Conservation (phyloP, 2,329 filamentous ascomycete species). For the Pseudopyrenochaeta lycopersici region DNA sequence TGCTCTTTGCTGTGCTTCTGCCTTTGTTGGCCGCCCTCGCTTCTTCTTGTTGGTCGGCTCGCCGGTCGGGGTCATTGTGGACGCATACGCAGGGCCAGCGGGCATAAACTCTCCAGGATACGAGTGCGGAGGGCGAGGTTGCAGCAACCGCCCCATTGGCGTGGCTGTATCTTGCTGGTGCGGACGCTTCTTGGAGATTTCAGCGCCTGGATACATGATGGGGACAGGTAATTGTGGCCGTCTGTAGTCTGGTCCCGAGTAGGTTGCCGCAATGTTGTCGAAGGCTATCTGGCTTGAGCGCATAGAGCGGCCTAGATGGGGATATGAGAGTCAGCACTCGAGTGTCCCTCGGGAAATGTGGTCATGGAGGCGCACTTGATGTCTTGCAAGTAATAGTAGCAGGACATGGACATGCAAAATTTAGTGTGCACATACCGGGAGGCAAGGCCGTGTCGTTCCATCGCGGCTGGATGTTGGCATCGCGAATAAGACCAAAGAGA, state of each 20-base stretch:
- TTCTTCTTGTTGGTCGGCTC: conserved; percentile 56
- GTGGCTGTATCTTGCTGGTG: conserved; percentile 40
- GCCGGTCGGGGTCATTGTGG: conserved; percentile 36
- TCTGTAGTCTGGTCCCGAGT: conserved; percentile 37
- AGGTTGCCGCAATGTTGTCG: conserved; percentile 37
- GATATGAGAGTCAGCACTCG: conserved; percentile 16
- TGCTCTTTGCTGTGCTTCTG: conserved; percentile 55
- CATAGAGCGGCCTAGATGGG: conserved; percentile 44
- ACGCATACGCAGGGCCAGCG: conserved; percentile 38
- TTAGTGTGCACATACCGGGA: conserved; percentile 52
- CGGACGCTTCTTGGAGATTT: conserved; percentile 48
- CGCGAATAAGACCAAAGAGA: conserved; percentile 55
- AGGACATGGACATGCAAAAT: conserved; percentile 1
- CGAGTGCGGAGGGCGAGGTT: conserved; percentile 53
- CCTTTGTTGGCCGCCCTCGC: conserved; percentile 59
- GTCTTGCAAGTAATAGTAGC: too few species aligned
- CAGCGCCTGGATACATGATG: conserved; percentile 42
- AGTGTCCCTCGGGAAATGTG: not conserved
- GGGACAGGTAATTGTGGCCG: conserved; percentile 41
- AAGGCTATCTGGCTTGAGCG: conserved; percentile 49
- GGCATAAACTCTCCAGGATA: conserved; percentile 43
- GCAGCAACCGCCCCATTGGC: conserved; percentile 54
- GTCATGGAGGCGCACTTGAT: too few species aligned
- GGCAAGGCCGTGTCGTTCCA: conserved; percentile 62
- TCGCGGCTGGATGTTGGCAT: conserved; percentile 54